Conservation (phyloP, 768 basidiomycete species). For the Panus rudis region DNA sequence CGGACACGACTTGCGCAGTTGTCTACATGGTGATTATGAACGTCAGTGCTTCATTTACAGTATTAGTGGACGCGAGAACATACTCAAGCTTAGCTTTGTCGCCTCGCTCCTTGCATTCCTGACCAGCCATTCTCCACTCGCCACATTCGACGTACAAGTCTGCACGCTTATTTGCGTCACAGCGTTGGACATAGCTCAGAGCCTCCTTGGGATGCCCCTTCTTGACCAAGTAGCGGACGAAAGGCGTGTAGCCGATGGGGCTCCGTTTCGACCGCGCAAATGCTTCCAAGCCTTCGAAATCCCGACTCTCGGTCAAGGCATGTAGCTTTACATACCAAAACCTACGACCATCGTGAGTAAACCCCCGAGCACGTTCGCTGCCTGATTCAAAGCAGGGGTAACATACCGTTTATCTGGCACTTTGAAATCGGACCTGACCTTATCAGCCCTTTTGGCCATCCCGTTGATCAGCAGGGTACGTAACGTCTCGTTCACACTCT, state of each 20-base stretch:
- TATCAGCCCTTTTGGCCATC: slow-evolving; percentile 84
- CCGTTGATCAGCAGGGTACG: slow-evolving; percentile 69
- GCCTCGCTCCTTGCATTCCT: slow-evolving; percentile 82
- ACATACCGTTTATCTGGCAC: slow-evolving; percentile 89
- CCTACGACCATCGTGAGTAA: slow-evolving; percentile 40
- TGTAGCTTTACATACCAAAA: slow-evolving; percentile 93
- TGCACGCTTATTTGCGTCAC: slow-evolving; percentile 74
- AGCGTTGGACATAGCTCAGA: slow-evolving; percentile 67
- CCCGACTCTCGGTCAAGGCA: slow-evolving; percentile 67
- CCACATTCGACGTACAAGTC: slow-evolving; percentile 88
- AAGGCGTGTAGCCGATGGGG: slow-evolving; percentile 93
- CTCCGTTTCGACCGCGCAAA: slow-evolving; percentile 86
- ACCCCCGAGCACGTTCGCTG: too few relatives aligned
- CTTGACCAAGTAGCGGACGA: slow-evolving; percentile 72
- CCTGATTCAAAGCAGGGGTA: too few relatives aligned
- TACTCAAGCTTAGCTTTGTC: slow-evolving; percentile 84
- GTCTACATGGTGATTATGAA: slow-evolving; percentile 33
- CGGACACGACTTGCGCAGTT: slow-evolving; percentile 67
- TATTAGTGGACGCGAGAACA: slow-evolving; percentile 27
- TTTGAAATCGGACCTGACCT: slow-evolving; percentile 82
- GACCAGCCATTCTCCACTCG: slow-evolving; percentile 84
- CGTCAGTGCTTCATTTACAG: background rate
- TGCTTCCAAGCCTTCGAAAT: slow-evolving; percentile 80
- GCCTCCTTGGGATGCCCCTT: slow-evolving; percentile 76
- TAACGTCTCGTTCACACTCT: slow-evolving; percentile 85